Conservation (phyloP, 345 rosid species). For the Lagerstroemia speciosa region DNA sequence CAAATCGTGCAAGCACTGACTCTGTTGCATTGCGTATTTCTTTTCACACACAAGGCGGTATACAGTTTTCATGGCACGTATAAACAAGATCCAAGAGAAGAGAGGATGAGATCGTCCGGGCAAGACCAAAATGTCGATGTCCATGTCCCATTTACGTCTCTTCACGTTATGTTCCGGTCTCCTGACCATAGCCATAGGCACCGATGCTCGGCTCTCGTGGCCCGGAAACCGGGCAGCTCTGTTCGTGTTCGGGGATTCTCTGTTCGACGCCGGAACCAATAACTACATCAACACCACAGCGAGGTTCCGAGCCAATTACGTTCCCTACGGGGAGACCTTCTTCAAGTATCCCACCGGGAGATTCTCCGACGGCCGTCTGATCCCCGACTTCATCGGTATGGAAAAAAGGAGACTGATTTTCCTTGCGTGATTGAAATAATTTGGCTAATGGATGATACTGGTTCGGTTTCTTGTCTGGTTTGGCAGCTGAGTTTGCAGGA, state of each 20-base stretch:
- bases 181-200: no score
- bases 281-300: conserved; percentile 27
- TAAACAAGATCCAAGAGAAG: no score
- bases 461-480: neutral
- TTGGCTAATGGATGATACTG: no score
- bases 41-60: no score
- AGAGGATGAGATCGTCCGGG: neutral
- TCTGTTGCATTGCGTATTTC: no score
- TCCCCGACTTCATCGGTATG: conserved; percentile 40
- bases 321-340: conserved; percentile 36
- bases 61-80: no score
- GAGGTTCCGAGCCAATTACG: conserved; percentile 17
- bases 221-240: no score
- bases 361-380: conserved; percentile 29
- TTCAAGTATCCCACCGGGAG: conserved; percentile 36
- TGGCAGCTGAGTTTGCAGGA: conserved; percentile 33
- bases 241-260: conserved; percentile 33
- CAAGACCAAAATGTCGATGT: neutral
- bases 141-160: neutral
- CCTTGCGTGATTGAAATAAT: neutral
- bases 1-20: no score
- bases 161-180: neutral
- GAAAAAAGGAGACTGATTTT: neutral
- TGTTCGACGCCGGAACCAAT: conserved; percentile 39
- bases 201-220: no score